Conservation (phyloP, 2,329 filamentous ascomycete species). For the Gaeumannomyces sp. region DNA sequence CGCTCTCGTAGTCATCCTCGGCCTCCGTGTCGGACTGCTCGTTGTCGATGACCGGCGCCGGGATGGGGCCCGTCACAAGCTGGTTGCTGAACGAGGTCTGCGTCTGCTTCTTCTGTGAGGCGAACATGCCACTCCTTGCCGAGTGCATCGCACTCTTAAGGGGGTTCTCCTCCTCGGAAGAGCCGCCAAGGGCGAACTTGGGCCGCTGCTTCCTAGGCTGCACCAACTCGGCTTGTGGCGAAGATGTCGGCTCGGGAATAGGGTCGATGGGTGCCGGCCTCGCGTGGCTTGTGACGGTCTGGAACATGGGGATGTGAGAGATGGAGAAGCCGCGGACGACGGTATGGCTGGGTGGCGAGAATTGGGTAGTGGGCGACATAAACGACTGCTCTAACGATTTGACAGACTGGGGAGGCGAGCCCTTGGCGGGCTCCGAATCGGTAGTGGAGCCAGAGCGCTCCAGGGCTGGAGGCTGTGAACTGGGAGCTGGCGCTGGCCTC, state of each 20-base stretch:
- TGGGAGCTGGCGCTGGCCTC: slow-evolving; percentile 18
- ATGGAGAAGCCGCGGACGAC: slow-evolving; percentile 84
- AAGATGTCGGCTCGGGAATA: slow-evolving; percentile 55
- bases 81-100: slow-evolving; percentile 76
- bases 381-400: slow-evolving; percentile 29
- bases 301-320: slow-evolving; percentile 52
- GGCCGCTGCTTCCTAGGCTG: slow-evolving; percentile 55
- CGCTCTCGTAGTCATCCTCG: slow-evolving; percentile 73
- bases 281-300: slow-evolving; percentile 41
- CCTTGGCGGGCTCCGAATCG: slow-evolving; percentile 47
- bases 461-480: slow-evolving; percentile 17
- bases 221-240: slow-evolving; percentile 58
- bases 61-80: slow-evolving; percentile 60
- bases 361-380: slow-evolving; percentile 37
- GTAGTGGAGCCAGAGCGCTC: slow-evolving; percentile 38
- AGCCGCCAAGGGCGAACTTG: slow-evolving; percentile 69
- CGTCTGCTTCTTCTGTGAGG: slow-evolving; percentile 64
- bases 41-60: slow-evolving; percentile 39
- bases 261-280: slow-evolving; percentile 36
- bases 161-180: slow-evolving; percentile 78
- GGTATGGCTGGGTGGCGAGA: slow-evolving; percentile 44
- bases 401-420: slow-evolving; percentile 51
- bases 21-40: slow-evolving; percentile 57
- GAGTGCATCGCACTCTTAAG: slow-evolving; percentile 49
- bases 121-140: slow-evolving; percentile 35